Evolutionary conservation across 768 basidiomycete genomes (phyloP), one percentile per base, ranked within the genome.

Genomic region (Kwoniella sp.): DNA sequence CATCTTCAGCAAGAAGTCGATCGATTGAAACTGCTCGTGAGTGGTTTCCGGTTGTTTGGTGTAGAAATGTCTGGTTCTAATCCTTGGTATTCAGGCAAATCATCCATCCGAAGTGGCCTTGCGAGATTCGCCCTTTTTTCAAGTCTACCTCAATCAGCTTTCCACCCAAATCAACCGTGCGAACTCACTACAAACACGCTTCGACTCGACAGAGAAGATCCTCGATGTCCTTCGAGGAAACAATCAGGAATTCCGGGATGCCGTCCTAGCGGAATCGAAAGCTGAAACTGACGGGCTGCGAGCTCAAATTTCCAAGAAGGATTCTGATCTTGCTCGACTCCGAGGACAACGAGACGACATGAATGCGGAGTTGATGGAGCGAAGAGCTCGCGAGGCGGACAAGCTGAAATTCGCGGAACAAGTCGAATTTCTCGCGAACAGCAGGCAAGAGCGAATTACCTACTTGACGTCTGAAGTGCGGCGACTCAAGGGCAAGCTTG

Each of bases 401-500:
- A 89, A 87, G 75, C 68, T 84, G 30, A 81, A 85, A 8, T 86
- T 87, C 12, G 70, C 84, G 9, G 84, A 88, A 56, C 88, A 93
- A 75, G 83, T 87, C 55, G 87, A 88, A 74, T 80, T 81, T 2
- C 80, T 93, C 27, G 85, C 85, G 6, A 86, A 88, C 56, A 85
- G 86, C 8, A 57, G 73, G 50, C 64, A 92, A 86, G 90, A 89
- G 64, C 88, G 92, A 40, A 87, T 97, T 48, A 76, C 77, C 13
- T 85, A 86, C 27, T 77, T 95, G 25, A 82, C 86, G 65, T 88
- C 88, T 1, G 92, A 97, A 77, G 81, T 89, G 12, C 83, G 82
- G 46, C 84, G 92, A 24, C 83, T 89, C 67, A 90, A 89, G 77
- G 84, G 88, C 17, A 85, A 85, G 29, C 81, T 94, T n/a, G 92